phyloP scores from a whole-genome alignment of 768 basidiomycete species.

The Glaciozyma martinii region DNA sequence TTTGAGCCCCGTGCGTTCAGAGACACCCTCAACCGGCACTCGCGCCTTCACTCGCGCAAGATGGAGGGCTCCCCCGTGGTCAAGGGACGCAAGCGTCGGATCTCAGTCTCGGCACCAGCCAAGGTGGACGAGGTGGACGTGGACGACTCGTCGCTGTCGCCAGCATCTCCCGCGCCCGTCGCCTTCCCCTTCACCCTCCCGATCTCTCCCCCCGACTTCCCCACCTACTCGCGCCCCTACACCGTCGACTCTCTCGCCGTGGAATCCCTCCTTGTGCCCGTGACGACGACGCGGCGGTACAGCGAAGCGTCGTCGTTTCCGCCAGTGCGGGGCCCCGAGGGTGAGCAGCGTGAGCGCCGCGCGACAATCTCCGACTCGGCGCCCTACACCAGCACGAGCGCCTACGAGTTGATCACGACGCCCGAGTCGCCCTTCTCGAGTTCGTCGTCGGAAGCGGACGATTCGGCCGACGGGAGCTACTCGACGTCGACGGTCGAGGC shows the following conservation, averaged over 20 bases:
- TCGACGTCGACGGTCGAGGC: constrained; percentile 2
- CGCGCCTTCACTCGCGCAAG: constrained; percentile 29
- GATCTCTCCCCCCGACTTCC: constrained; percentile 17
- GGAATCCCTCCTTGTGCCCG: not conserved
- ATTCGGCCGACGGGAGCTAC: not conserved
- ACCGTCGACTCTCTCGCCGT: not conserved
- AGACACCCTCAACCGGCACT: constrained; percentile 35
- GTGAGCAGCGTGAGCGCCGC: no score
- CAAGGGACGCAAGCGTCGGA: constrained; percentile 18
- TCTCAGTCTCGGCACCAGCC: not conserved
- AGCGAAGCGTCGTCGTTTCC: not conserved
- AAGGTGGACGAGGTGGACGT: not conserved
- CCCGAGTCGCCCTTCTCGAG: constrained; percentile 1
- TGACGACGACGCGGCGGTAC: not conserved
- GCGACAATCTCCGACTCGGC: no score
- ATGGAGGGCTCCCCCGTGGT: constrained; percentile 13
- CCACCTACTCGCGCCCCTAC: constrained; percentile 16
- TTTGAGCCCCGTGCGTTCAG: constrained; percentile 11
- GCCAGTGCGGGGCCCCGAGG: no score
- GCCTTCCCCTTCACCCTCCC: not conserved
- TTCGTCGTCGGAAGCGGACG: not conserved
- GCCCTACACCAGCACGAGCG: no score
- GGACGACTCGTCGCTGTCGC: not conserved
- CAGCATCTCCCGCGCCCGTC: constrained; percentile 7
- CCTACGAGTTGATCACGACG: not conserved